Conservation (phyloP, 768 basidiomycete species). For the Rubroboletus pulcherrimus region DNA sequence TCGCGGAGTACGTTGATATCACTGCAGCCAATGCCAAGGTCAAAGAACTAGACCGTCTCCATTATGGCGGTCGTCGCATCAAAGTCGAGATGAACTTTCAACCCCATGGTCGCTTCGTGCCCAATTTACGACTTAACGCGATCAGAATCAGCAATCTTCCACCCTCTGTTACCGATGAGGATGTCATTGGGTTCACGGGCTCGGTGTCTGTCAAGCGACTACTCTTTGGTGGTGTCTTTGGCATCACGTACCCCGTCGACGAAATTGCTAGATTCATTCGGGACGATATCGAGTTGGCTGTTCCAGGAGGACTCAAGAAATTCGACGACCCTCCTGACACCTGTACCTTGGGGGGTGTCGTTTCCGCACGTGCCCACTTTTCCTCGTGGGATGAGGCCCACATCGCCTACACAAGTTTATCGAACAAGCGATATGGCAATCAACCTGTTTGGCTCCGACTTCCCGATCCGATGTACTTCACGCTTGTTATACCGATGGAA, state of each 20-base stretch:
- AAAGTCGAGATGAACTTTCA: slow-evolving; percentile 42
- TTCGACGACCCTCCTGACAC: slow-evolving; percentile 27
- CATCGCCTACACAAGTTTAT: slow-evolving; percentile 35
- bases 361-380: slow-evolving; percentile 44
- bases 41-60: slow-evolving; percentile 33
- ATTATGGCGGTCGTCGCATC: slow-evolving; percentile 42
- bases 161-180: slow-evolving; percentile 16
- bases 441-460: slow-evolving; percentile 38
- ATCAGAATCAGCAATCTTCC: slow-evolving; percentile 46
- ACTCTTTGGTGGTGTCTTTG: slow-evolving; percentile 19
- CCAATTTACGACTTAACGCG: slow-evolving; percentile 29
- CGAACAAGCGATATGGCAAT: slow-evolving; percentile 31
- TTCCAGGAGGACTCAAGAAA: slow-evolving; percentile 14
- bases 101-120: slow-evolving; percentile 30
- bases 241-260: slow-evolving; percentile 17
- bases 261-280: slow-evolving; percentile 22
- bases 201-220: slow-evolving; percentile 26
- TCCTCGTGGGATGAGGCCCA: slow-evolving; percentile 47
- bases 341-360: slow-evolving; percentile 28
- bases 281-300: slow-evolving; percentile 19
- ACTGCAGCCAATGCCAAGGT: slow-evolving; percentile 29
- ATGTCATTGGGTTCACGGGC: slow-evolving; percentile 32
- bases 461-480: slow-evolving; percentile 49
- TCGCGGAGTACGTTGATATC: slow-evolving; percentile 40
- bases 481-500: slow-evolving; percentile 41